Percentiles rank a stretch among this genome's conserved stretches.
Evolutionary conservation across 2,329 filamentous ascomycete species (phyloP).

Genomic region (Leptographium radiaticola): DNA sequence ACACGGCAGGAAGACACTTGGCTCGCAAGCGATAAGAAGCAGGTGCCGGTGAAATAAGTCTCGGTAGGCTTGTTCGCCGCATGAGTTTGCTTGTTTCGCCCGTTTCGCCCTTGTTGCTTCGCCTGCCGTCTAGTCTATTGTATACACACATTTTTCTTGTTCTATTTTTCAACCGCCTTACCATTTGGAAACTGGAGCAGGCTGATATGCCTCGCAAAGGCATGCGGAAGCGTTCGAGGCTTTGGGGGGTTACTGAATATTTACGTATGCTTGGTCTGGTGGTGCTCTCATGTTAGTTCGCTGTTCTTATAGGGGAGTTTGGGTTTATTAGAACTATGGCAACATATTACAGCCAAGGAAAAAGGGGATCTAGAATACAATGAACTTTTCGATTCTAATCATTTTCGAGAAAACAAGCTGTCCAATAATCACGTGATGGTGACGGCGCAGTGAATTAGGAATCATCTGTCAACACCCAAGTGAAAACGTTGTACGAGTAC

Average conservation of each 20-base stretch:
- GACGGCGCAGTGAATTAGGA: no score
- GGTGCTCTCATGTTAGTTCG: neutral
- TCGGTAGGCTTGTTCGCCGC: neutral
- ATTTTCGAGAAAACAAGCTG: no score
- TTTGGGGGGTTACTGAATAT: neutral
- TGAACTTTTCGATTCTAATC: neutral
- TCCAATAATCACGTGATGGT: no score
- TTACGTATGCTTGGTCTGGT: neutral
- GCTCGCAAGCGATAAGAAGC: conserved; percentile 28
- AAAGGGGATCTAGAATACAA: neutral
- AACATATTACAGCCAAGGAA: neutral
- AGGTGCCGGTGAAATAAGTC: conserved; percentile 9
- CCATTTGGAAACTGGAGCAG: neutral
- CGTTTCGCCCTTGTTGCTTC: neutral
- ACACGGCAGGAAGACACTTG: conserved; percentile 83
- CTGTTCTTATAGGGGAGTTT: conserved; percentile 10
- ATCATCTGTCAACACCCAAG: no score
- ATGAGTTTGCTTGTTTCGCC: neutral
- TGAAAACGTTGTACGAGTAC: no score
- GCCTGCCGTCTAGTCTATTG: neutral
- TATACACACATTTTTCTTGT: neutral
- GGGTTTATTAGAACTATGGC: conserved; percentile 1
- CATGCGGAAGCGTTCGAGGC: neutral
- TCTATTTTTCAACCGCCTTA: neutral
- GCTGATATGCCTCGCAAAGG: neutral